phyloP scores from a whole-genome alignment of 2,329 filamentous ascomycete genomes.

The Microsporum ferrugineum region DNA sequence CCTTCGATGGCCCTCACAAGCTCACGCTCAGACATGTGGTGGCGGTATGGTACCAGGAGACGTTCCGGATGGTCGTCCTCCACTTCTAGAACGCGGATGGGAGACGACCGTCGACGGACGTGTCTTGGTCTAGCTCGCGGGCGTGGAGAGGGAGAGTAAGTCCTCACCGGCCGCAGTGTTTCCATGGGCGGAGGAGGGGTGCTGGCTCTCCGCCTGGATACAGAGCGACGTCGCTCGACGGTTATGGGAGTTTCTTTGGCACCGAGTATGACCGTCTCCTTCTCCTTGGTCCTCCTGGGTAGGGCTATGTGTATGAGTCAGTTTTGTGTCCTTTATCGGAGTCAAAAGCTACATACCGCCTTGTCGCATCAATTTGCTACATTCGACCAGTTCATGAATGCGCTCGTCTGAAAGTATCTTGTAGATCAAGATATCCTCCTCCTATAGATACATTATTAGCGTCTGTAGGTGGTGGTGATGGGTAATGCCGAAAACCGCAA shows the following conservation, averaged over 20 bases:
- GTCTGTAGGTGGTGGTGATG: conserved; percentile 22
- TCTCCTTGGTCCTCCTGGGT: conserved; percentile 12
- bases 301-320: background rate
- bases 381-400: conserved; percentile 76
- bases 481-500: background rate
- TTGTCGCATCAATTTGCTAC: conserved; percentile 24
- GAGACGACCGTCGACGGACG: conserved; percentile 24
- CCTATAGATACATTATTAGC: conserved; percentile 39
- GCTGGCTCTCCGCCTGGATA: conserved; percentile 11
- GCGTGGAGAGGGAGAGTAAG: conserved; percentile 3
- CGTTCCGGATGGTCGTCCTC: conserved; percentile 29
- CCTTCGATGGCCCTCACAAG: conserved; percentile 59
- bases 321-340: conserved; percentile 6
- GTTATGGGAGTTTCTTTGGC: conserved; percentile 22
- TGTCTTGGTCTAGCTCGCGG: background rate
- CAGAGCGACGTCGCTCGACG: conserved; percentile 23
- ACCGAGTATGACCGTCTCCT: conserved; percentile 13
- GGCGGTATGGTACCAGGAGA: conserved; percentile 36
- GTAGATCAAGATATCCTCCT: conserved; percentile 67
- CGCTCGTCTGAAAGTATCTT: conserved; percentile 80
- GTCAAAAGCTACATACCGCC: conserved; percentile 47
- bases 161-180: background rate
- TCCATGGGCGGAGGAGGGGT: background rate
- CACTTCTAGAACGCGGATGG: conserved; percentile 26
- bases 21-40: conserved; percentile 47